Conservation (phyloP, 805 yeast species). For the Suhomyces emberorum region DNA sequence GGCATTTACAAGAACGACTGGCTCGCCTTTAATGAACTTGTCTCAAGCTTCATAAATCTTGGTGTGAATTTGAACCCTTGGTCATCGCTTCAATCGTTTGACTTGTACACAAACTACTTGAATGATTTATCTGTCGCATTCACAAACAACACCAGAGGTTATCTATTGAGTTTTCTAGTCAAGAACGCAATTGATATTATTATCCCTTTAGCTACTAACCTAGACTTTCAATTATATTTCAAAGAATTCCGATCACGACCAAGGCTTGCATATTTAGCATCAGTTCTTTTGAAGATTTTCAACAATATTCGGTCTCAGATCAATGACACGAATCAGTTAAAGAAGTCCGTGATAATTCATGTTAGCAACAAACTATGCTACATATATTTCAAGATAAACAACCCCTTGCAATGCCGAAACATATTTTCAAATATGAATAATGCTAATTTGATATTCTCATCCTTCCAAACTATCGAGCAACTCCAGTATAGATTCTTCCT, state of each 20-base stretch:
- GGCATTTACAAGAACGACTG: slow-evolving; percentile 34
- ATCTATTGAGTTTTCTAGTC: slow-evolving; percentile 34
- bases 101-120: slow-evolving; percentile 46
- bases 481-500: slow-evolving; percentile 52
- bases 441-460: slow-evolving; percentile 39
- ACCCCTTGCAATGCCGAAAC: slow-evolving; percentile 58
- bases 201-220: slow-evolving; percentile 43
- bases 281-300: slow-evolving; percentile 54
- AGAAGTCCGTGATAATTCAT: slow-evolving; percentile 49
- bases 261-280: slow-evolving; percentile 48
- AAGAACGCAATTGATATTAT: slow-evolving; percentile 35
- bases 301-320: slow-evolving; percentile 55
- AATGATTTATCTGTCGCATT: slow-evolving; percentile 49
- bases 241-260: slow-evolving; percentile 42
- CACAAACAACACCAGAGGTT: slow-evolving; percentile 40
- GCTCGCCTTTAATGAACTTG: slow-evolving; percentile 44
- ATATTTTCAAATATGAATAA: slow-evolving; percentile 60
- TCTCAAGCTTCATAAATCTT: slow-evolving; percentile 45
- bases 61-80: slow-evolving; percentile 53
- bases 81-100: slow-evolving; percentile 51
- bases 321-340: slow-evolving; percentile 33
- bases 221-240: slow-evolving; percentile 40
- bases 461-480: slow-evolving; percentile 44
- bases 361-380: slow-evolving; percentile 55
- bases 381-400: slow-evolving; percentile 51